These are phyloP conservation scores for Dendrobium huoshanense DNA, from an alignment of 106 monocot species.

Conservation along the genomic window DNA sequence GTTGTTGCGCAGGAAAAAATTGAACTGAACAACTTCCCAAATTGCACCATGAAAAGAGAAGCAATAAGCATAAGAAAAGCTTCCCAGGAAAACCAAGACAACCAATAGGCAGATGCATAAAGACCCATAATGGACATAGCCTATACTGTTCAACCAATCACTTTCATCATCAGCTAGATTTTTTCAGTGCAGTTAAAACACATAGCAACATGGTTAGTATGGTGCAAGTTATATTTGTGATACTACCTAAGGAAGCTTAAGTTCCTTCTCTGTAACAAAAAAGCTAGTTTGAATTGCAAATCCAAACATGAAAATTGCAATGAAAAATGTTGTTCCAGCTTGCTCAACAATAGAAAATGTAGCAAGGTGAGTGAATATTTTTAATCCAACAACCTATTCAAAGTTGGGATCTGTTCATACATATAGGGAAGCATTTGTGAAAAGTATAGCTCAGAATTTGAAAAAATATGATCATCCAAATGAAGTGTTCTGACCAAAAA, in stretches of 20 bases:
- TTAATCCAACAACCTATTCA: no score
- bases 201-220: no score
- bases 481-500: not conserved
- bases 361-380: no score
- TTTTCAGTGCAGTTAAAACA: no score
- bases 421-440: not conserved
- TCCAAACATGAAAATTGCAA: conserved; percentile 87
- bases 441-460: not conserved
- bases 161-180: no score
- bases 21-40: conserved; percentile 93
- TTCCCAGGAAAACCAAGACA: conserved; percentile 73
- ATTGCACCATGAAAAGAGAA: conserved; percentile 64
- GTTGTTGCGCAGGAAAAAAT: conserved; percentile 18
- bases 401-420: conserved; percentile 64
- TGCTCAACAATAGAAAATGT: no score
- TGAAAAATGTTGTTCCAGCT: no score
- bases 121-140: no score
- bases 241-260: conserved; percentile 22
- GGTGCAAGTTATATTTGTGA: no score
- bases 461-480: conserved; percentile 4
- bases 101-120: no score
- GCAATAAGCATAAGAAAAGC: conserved; percentile 54
- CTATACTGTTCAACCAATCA: no score
- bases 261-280: conserved; percentile 87
- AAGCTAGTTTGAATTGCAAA: conserved; percentile 90